Conservation (phyloP, 2,329 filamentous ascomycete species). For the Aspergillus niger region DNA sequence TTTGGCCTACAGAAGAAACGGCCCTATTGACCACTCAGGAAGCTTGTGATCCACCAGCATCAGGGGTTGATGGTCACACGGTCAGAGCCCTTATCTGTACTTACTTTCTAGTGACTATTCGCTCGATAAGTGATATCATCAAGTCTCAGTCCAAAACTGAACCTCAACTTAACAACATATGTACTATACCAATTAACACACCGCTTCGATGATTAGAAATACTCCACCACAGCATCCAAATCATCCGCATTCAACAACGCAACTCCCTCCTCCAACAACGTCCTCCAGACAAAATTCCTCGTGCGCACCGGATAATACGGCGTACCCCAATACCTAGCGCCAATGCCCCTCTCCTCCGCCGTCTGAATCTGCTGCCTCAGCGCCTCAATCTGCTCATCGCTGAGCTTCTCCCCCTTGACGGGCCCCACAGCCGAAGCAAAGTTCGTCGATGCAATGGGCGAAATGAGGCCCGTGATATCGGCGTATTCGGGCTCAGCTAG, state of each 20-base stretch:
- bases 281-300: slow-evolving; percentile 61
- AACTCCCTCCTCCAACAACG: slow-evolving; percentile 59
- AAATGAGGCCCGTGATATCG: slow-evolving; percentile 52
- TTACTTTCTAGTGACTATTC: no score
- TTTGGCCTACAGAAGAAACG: no score
- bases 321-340: slow-evolving; percentile 64
- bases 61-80: no score
- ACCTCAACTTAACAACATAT: no score
- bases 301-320: slow-evolving; percentile 62
- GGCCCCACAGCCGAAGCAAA: slow-evolving; percentile 49
- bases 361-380: slow-evolving; percentile 55
- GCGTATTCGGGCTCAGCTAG: slow-evolving; percentile 44
- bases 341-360: slow-evolving; percentile 61
- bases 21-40: no score
- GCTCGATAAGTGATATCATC: no score
- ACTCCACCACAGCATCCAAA: slow-evolving; percentile 52
- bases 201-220: slow-evolving; percentile 24
- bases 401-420: slow-evolving; percentile 36
- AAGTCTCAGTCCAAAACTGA: no score
- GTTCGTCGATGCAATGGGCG: slow-evolving; percentile 57
- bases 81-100: no score
- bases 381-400: slow-evolving; percentile 48
- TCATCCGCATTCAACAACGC: slow-evolving; percentile 67
- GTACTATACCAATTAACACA: no score
- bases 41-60: no score